Conservation (phyloP, 1,284 basidiomycete genomes). For the Taiwanofungus camphoratus region DNA sequence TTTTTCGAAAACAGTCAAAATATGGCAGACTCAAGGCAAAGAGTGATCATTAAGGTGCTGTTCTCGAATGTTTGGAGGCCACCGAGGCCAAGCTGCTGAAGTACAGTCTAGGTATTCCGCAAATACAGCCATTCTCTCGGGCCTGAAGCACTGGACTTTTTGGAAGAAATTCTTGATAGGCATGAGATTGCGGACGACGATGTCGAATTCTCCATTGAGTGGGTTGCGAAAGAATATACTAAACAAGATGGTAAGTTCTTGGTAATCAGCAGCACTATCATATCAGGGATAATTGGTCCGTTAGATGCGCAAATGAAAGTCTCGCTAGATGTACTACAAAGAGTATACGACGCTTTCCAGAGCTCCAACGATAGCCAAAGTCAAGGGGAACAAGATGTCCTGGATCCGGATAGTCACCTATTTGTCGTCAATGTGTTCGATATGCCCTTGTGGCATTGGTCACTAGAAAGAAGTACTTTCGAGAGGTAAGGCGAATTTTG, state of each 20-base stretch:
- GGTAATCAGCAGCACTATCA: too few relatives aligned
- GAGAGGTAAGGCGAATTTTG: constrained; percentile 53
- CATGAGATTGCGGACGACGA: constrained; percentile 70
- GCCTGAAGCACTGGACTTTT: constrained; percentile 62
- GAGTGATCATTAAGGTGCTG: constrained; percentile 60
- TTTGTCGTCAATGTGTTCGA: constrained; percentile 87
- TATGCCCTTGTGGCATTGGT: constrained; percentile 92
- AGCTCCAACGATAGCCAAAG: constrained; percentile 58
- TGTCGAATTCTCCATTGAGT: constrained; percentile 74
- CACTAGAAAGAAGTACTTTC: constrained; percentile 77
- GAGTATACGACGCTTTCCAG: constrained; percentile 81
- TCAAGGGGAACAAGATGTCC: constrained; percentile 49
- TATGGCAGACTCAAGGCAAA: constrained; percentile 44
- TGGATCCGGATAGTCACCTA: constrained; percentile 84
- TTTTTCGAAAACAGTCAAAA: too few relatives aligned
- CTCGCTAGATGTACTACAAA: constrained; percentile 61
- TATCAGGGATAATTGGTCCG: too few relatives aligned
- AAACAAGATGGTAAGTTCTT: constrained; percentile 73
- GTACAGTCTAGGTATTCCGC: constrained; percentile 63
- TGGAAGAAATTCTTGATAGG: constrained; percentile 62
- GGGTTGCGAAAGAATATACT: constrained; percentile 85
- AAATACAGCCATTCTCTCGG: constrained; percentile 82
- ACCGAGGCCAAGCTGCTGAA: too few relatives aligned
- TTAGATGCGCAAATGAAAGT: constrained; percentile 79
- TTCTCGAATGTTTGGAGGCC: not conserved